phyloP scores from a whole-genome alignment of 1,284 basidiomycete species.

The Gomphus bonarii region DNA sequence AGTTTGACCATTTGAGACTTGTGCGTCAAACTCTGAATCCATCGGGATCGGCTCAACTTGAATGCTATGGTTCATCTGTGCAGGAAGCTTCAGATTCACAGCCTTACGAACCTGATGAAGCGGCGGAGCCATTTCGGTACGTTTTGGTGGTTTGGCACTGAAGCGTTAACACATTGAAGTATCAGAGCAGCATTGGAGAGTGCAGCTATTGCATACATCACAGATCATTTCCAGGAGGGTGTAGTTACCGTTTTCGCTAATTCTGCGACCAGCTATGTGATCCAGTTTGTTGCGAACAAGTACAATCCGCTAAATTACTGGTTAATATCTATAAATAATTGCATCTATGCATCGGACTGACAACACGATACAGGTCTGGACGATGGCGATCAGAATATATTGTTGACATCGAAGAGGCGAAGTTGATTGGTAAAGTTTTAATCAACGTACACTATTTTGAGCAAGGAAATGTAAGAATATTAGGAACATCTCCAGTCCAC shows the following conservation, averaged over 20 bases:
- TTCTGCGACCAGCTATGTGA: slow-evolving; percentile 41
- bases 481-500: neutral
- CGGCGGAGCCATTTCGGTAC: slow-evolving; percentile 70
- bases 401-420: slow-evolving; percentile 46
- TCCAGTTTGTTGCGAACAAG: slow-evolving; percentile 87
- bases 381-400: slow-evolving; percentile 82
- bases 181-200: slow-evolving; percentile 59
- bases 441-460: slow-evolving; percentile 94
- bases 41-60: neutral
- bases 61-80: slow-evolving; percentile 1
- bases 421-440: slow-evolving; percentile 54
- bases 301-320: slow-evolving; percentile 90
- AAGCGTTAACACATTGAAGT: neutral
- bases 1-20: slow-evolving; percentile 72
- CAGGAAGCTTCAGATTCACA: slow-evolving; percentile 73
- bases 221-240: slow-evolving; percentile 71
- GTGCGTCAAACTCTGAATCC: slow-evolving; percentile 32
- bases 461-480: slow-evolving; percentile 77
- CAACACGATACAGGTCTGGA: slow-evolving; percentile 57
- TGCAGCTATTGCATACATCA: slow-evolving; percentile 57
- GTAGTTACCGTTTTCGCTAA: slow-evolving; percentile 53
- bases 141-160: slow-evolving; percentile 14
- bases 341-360: neutral
- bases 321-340: slow-evolving; percentile 32
- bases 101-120: slow-evolving; percentile 47